Base-by-base conservation (phyloP, 495 filamentous ascomycete genomes). In the Lasiosphaeria hispida region DNA sequence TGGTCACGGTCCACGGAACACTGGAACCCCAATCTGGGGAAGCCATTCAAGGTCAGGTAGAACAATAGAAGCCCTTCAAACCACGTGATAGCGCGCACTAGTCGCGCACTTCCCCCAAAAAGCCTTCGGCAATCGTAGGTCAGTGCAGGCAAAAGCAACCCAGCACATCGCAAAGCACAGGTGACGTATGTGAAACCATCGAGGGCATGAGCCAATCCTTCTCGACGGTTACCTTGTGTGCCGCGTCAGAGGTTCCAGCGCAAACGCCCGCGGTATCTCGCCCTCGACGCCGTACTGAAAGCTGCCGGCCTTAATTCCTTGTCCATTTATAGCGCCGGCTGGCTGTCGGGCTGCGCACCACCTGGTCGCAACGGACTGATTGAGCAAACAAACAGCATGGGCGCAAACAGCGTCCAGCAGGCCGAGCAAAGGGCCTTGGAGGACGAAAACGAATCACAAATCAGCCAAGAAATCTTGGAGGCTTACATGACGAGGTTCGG, bases 401-500 rank as follows among this genome's bases (percentile, higher is more conserved):
- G 23, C 2, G 10, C 47, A 33, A 13, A 33, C 19, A 60, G 34
- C 37, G 10, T 68, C 11, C 65, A 63, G 44, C 45, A 64, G 45
- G 63, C 61, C 8, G 68, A 68, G 34, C 53, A 63, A 15, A 55
- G 6, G 40, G 60, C 62, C 2, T 35, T 64, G 10, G 53, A 63
- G 1, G 57, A 58, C 34, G 39, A 51, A 17, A 61, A 63, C 56
- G 65, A 67, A 15, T 65, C 63, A 10, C 65, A 70, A 52, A 65
- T 68, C 53, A 70, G 61, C 60, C 65, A 67, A 40, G 18, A 54
- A 4, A 34, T 70, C 19, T 34, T 67, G 2, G 53, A 67, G 19
- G 49, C 57, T 42, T 61, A 70, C 23, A 66, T 65, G 55, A 52
- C 30, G 39, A 34, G 47, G 4, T 63, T 59, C 41, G 64, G 63